Percentiles rank a stretch among this genome's conserved stretches.
Evolutionary conservation across 163 green algal species (phyloP).

Genomic region (Prototheca stagnorum): DNA sequence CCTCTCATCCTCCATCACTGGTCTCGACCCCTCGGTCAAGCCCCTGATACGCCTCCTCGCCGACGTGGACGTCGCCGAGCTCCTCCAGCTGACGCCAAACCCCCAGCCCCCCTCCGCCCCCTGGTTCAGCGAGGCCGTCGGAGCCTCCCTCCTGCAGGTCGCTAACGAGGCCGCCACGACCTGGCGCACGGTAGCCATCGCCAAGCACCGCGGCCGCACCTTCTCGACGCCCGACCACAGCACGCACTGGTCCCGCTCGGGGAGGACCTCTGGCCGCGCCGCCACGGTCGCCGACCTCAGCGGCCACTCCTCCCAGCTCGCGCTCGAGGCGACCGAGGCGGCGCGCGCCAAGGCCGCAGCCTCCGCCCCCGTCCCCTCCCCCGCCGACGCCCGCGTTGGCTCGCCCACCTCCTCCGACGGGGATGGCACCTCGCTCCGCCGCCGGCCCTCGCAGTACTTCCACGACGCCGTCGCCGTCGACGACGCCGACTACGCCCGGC

Average conservation of each 20-base stretch:
- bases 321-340: neutral
- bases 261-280: too few species aligned
- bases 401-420: too few species aligned
- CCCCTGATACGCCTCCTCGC: slow-evolving; percentile 8
- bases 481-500: slow-evolving; percentile 8
- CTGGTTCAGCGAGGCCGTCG: slow-evolving; percentile 7
- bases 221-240: neutral
- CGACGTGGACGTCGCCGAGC: slow-evolving; percentile 12
- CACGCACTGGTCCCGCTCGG: neutral
- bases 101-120: neutral
- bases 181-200: neutral
- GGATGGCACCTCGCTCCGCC: neutral
- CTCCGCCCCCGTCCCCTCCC: neutral
- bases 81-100: slow-evolving; percentile 15
- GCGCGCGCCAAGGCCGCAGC: neutral
- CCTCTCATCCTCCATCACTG: neutral
- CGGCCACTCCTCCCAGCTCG: neutral
- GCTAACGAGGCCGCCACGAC: neutral
- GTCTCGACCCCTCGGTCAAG: neutral
- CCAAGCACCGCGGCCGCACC: neutral
- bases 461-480: neutral
- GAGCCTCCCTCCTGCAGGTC: neutral
- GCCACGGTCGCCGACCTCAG: too few species aligned
- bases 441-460: slow-evolving; percentile 15
- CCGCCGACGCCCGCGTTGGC: slow-evolving; percentile 1